These are phyloP conservation scores for Quercus rubra DNA, from an alignment of 306 rosid species.

Conservation along the genomic window DNA sequence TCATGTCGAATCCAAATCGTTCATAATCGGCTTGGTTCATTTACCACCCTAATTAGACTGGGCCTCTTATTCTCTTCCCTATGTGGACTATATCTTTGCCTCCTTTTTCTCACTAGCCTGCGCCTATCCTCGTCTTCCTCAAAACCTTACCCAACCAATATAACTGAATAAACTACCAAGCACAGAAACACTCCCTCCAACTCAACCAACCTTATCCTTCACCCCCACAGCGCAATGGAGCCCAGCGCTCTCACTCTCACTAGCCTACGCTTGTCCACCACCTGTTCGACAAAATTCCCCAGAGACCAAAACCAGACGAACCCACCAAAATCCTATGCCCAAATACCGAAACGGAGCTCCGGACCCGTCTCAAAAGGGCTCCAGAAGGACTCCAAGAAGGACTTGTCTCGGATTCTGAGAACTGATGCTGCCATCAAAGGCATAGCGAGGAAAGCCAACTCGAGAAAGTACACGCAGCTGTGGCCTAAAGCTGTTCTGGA, in stretches of 20 bases:
- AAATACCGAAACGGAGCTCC: slow-evolving; percentile 42
- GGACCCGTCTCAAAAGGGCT: slow-evolving; percentile 31
- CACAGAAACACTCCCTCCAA: no score
- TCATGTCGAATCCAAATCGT: no score
- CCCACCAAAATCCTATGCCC: slow-evolving; percentile 19
- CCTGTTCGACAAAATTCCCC: slow-evolving; percentile 27
- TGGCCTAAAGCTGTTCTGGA: slow-evolving; percentile 87
- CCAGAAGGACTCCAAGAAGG: slow-evolving; percentile 56
- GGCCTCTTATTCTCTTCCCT: no score
- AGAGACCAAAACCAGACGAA: not conserved
- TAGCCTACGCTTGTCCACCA: not conserved
- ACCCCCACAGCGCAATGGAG: not conserved
- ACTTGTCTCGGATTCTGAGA: slow-evolving; percentile 72
- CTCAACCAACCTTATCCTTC: not conserved
- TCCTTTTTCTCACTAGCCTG: not conserved
- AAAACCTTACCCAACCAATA: not conserved
- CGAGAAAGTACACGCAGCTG: slow-evolving; percentile 56
- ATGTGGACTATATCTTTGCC: slow-evolving; percentile 19
- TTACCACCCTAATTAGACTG: no score
- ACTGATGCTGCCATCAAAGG: slow-evolving; percentile 80
- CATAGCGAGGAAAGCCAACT: slow-evolving; percentile 57
- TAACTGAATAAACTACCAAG: no score
- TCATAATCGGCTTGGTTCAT: no score
- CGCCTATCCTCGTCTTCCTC: slow-evolving; percentile 25
- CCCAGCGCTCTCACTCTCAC: no score